These are phyloP conservation scores for Plasmodium knowlesi DNA, from an alignment of 169 alveolate species.

Conservation along the genomic window DNA sequence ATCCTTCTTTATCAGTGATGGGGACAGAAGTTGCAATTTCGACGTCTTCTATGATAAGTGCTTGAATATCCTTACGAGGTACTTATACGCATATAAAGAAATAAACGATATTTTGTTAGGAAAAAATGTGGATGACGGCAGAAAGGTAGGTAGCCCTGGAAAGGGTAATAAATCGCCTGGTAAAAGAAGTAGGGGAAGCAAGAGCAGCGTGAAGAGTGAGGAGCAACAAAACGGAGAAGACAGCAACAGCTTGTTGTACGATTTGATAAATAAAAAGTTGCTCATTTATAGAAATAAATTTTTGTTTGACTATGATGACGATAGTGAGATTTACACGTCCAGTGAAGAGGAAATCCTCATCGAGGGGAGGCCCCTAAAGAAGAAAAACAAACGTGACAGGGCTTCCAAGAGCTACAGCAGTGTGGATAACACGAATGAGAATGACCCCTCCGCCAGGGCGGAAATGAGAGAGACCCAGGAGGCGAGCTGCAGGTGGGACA, in stretches of 20 bases:
- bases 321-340: conserved; percentile 67
- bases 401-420: background rate
- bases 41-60: conserved; percentile 69
- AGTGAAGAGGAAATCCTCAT: conserved; percentile 75
- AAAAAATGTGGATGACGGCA: background rate
- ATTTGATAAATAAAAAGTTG: conserved; percentile 28
- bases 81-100: conserved; percentile 43
- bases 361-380: conserved; percentile 1
- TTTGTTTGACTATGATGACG: conserved; percentile 72
- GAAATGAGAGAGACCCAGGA: background rate
- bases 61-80: conserved; percentile 40
- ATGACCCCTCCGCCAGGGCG: background rate
- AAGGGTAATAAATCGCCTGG: background rate
- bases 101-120: conserved; percentile 18
- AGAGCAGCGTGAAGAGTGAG: background rate
- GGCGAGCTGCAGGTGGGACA: background rate
- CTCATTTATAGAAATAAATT: conserved; percentile 39
- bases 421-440: background rate
- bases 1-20: conserved; percentile 2
- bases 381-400: background rate
- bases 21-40: conserved; percentile 23
- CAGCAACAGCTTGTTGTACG: background rate
- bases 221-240: background rate
- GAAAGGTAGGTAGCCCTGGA: background rate
- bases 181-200: background rate